These are phyloP conservation scores for Penicillium waksmanii DNA, from an alignment of 495 filamentous ascomycete genomes.

Conservation along the genomic window DNA sequence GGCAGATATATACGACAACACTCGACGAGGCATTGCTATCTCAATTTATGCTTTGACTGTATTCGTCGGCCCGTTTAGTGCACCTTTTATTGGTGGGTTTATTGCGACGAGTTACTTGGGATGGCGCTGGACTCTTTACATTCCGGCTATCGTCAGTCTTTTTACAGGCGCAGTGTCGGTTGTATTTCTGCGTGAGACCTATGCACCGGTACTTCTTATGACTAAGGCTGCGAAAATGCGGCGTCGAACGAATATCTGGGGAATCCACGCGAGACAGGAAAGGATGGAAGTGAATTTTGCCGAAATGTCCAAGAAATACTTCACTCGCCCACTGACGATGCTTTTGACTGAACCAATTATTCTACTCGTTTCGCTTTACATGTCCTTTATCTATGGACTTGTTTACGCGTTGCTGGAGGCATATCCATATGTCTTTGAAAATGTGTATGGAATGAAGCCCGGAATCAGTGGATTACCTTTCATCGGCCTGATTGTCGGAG, in stretches of 20 bases:
- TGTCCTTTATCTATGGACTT: slow-evolving; percentile 50
- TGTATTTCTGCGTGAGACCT: slow-evolving; percentile 42
- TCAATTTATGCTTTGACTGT: slow-evolving; percentile 54
- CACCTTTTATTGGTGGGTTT: slow-evolving; percentile 54
- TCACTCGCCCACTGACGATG: slow-evolving; percentile 47
- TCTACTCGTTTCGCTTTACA: slow-evolving; percentile 49
- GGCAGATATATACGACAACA: slow-evolving; percentile 55
- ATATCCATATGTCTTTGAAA: slow-evolving; percentile 47
- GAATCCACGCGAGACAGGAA: slow-evolving; percentile 53
- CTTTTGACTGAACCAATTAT: slow-evolving; percentile 51
- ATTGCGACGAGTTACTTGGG: slow-evolving; percentile 42
- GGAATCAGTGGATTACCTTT: slow-evolving; percentile 44
- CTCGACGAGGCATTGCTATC: slow-evolving; percentile 52
- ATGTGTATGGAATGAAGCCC: slow-evolving; percentile 39
- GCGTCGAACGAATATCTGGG: slow-evolving; percentile 47
- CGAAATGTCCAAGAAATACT: slow-evolving; percentile 44
- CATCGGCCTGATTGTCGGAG: slow-evolving; percentile 42
- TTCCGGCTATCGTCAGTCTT: slow-evolving; percentile 44
- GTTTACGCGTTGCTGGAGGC: slow-evolving; percentile 49
- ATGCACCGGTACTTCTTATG: slow-evolving; percentile 43
- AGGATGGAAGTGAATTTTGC: slow-evolving; percentile 45
- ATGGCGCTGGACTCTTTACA: slow-evolving; percentile 54
- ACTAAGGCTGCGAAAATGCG: slow-evolving; percentile 44
- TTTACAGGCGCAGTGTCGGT: slow-evolving; percentile 29
- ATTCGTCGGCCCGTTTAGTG: slow-evolving; percentile 51